Base-by-base conservation (phyloP, 2,329 filamentous ascomycete species). In the Claviceps sp. region DNA sequence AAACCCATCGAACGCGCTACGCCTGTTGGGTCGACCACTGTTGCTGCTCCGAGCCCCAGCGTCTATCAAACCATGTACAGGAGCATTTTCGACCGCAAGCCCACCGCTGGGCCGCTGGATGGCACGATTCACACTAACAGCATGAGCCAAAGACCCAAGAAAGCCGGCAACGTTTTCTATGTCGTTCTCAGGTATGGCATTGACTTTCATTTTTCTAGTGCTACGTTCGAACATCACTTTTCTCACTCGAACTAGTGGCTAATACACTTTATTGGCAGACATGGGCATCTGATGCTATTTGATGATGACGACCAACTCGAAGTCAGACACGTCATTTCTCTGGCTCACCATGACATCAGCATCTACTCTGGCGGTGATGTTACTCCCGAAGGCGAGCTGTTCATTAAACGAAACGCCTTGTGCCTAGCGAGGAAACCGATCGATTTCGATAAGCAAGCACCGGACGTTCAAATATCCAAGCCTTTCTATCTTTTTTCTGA, bases 21-120 rank as follows among this genome's bases (percentile, higher is more conserved):
- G 0, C 88, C 89, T 5, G 79, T 87, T 13, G 88, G 88, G 18
- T 82, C 85, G 52, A 69, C 78, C 50, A 84, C 86, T 16, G 82
- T 93, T 45, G 81, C 84, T 37, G 75, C 85, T 43, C 85, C 89
- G 52, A 95, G 88, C 62, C 89, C 86, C 52, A 96, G 91, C 65
- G 91, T 98, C 40, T 97, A 97, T 68, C 93, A 97, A 76, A 86
- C 86, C 66, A 96, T 98, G 88, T 98, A 98, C 70, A 77, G 89
- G 64, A 95, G 86, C 66, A 85, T 98, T 55, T 97, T 98, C 65
- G 89, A 95, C 60, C 80, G 91, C 61, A 90, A 85, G 61, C 74
- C 70, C 38, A 59, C 62, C 8, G 59, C 70, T 2, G 67, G 69
- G 1, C 72, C 75, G 2, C 58, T 78, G 52, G 76, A 79, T 47